Evolutionary conservation across 345 rosid genomes (phyloP).

Genomic region (Euphorbia pulcherrima): DNA sequence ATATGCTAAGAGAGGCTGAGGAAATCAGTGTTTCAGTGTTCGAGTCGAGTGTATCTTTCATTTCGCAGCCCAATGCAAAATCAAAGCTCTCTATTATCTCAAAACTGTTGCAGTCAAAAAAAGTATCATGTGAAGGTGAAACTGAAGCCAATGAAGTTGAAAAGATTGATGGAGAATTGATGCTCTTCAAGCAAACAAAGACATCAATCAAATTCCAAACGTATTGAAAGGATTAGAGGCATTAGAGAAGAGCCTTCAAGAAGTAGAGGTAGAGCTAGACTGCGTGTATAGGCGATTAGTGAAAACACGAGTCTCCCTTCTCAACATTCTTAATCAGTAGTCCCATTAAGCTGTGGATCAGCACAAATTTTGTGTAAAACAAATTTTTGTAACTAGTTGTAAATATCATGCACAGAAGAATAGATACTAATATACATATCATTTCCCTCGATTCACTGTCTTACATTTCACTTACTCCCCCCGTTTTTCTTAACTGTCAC

Average conservation of each 20-base stretch:
- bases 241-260: slow-evolving; percentile 4
- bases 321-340: background rate
- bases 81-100: slow-evolving; percentile 9
- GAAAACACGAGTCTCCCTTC: slow-evolving; percentile 9
- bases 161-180: slow-evolving; percentile 8
- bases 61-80: slow-evolving; percentile 10
- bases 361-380: too few species aligned
- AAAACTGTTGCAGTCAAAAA: slow-evolving; percentile 10
- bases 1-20: background rate
- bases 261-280: background rate
- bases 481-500: too few species aligned
- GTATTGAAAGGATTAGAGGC: slow-evolving; percentile 1
- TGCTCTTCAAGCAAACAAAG: background rate
- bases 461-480: too few species aligned
- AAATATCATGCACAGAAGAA: background rate
- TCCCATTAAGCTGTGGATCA: background rate
- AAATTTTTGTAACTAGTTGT: background rate
- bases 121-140: background rate
- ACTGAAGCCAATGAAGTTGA: slow-evolving; percentile 4
- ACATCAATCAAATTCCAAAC: background rate
- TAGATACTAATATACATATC: background rate
- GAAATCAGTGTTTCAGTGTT: slow-evolving; percentile 10
- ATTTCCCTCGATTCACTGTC: too few species aligned
- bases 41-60: slow-evolving; percentile 9
- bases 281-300: slow-evolving; percentile 1